Percentiles rank a stretch among this genome's conserved stretches.
phyloP scores from a whole-genome alignment of 345 rosid genomes.

The Pugionium dolabratum region DNA sequence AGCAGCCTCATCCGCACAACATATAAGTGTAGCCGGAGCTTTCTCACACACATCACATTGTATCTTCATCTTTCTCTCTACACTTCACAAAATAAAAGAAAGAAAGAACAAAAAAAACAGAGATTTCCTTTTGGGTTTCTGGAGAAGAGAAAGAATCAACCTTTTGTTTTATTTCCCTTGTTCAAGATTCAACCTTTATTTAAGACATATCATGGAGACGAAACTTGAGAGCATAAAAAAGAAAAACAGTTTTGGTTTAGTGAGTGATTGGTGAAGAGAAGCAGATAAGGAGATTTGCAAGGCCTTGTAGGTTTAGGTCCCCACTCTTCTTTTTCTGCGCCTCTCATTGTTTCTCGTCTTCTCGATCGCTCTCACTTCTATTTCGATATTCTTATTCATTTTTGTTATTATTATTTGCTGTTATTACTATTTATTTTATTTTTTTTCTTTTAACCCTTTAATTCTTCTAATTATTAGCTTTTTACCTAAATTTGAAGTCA shows the following conservation, averaged over 20 bases:
- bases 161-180: conserved; percentile 15
- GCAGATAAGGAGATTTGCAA: conserved; percentile 28
- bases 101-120: neutral
- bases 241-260: conserved; percentile 7
- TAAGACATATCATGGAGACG: conserved; percentile 7
- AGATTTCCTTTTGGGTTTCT: conserved; percentile 7
- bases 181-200: conserved; percentile 4
- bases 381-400: neutral
- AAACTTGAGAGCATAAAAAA: conserved; percentile 8
- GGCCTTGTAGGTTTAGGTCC: conserved; percentile 6
- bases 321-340: conserved; percentile 35
- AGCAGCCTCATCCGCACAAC: conserved; percentile 97
- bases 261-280: conserved; percentile 27
- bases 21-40: conserved; percentile 88
- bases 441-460: neutral
- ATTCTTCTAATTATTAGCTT: too few species aligned
- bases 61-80: conserved; percentile 60
- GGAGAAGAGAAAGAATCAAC: neutral
- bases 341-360: conserved; percentile 32
- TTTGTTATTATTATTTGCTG: neutral
- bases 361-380: conserved; percentile 20
- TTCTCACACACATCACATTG: conserved; percentile 98
- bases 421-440: neutral
- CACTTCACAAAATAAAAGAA: neutral
- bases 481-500: too few species aligned